These are phyloP conservation scores for Microstroma glucosiphilum DNA, from an alignment of 1,284 basidiomycete genomes.

Conservation along the genomic window DNA sequence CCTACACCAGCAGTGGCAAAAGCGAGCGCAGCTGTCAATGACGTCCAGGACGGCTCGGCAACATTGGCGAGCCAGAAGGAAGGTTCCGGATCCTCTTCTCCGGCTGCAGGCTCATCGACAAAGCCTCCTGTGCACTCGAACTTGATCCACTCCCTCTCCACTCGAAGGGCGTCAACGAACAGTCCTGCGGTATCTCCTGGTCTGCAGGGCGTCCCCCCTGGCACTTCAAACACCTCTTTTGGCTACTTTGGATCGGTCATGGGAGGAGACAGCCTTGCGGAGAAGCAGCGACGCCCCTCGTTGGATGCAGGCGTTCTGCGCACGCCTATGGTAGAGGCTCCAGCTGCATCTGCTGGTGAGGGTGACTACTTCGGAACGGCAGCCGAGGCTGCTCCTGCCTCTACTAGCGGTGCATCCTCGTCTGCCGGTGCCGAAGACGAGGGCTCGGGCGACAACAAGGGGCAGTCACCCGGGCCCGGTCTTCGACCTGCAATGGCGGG, in stretches of 20 bases:
- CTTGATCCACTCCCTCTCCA: neutral
- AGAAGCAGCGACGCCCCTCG: neutral
- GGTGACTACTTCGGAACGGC: conserved; percentile 1
- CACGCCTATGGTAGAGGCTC: neutral
- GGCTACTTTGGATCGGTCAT: conserved; percentile 4
- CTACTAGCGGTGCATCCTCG: neutral
- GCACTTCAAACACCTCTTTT: neutral
- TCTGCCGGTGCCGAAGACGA: neutral
- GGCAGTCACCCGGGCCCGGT: neutral
- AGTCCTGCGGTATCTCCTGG: neutral
- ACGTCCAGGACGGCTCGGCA: too few relatives aligned
- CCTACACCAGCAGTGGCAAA: neutral
- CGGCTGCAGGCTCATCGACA: neutral
- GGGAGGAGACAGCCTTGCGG: neutral
- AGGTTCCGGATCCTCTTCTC: neutral
- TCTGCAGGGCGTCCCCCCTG: neutral
- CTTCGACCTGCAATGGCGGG: neutral
- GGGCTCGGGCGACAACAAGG: neutral
- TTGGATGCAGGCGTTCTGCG: neutral
- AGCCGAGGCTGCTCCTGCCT: neutral
- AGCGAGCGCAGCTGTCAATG: neutral
- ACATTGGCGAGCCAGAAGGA: too few relatives aligned
- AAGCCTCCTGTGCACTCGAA: neutral
- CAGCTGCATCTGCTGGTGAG: neutral
- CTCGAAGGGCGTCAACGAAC: conserved; percentile 1